Conservation (phyloP, 2,329 filamentous ascomycete species). For the Penicillium sp. region DNA sequence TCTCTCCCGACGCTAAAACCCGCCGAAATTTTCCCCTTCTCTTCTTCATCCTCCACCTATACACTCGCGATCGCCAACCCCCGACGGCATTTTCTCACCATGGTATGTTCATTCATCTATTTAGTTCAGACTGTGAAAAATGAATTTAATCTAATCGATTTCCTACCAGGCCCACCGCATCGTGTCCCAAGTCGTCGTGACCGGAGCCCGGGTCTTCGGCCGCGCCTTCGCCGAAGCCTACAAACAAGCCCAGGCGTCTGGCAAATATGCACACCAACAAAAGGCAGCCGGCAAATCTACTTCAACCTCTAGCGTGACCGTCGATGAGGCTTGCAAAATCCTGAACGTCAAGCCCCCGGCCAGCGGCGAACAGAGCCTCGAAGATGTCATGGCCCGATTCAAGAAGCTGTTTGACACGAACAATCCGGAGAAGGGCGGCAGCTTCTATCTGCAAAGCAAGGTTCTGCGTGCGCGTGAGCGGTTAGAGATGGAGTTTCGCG, state of each 20-base stretch:
- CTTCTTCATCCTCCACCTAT: slow-evolving; percentile 22
- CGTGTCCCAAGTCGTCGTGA: slow-evolving; percentile 88
- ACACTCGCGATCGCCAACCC: slow-evolving; percentile 12
- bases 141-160: slow-evolving; percentile 5
- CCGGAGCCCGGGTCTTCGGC: slow-evolving; percentile 86
- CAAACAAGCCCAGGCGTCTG: slow-evolving; percentile 87
- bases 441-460: slow-evolving; percentile 98
- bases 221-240: slow-evolving; percentile 93
- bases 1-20: slow-evolving; percentile 26
- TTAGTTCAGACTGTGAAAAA: not conserved
- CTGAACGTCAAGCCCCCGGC: slow-evolving; percentile 90
- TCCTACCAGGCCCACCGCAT: slow-evolving; percentile 78
- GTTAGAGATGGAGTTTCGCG: slow-evolving; percentile 80
- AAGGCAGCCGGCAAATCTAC: slow-evolving; percentile 57
- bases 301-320: slow-evolving; percentile 71
- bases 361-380: slow-evolving; percentile 72
- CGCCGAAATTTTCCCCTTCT: slow-evolving; percentile 31
- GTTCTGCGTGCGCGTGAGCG: slow-evolving; percentile 86
- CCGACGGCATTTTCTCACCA: slow-evolving; percentile 20
- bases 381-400: slow-evolving; percentile 79
- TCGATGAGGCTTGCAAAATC: slow-evolving; percentile 96
- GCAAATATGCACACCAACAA: slow-evolving; percentile 74
- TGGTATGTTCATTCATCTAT: slow-evolving; percentile 21
- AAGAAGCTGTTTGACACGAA: slow-evolving; percentile 94
- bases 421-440: slow-evolving; percentile 91